Conservation (phyloP, 768 basidiomycete species). For the Phaffia australis region DNA sequence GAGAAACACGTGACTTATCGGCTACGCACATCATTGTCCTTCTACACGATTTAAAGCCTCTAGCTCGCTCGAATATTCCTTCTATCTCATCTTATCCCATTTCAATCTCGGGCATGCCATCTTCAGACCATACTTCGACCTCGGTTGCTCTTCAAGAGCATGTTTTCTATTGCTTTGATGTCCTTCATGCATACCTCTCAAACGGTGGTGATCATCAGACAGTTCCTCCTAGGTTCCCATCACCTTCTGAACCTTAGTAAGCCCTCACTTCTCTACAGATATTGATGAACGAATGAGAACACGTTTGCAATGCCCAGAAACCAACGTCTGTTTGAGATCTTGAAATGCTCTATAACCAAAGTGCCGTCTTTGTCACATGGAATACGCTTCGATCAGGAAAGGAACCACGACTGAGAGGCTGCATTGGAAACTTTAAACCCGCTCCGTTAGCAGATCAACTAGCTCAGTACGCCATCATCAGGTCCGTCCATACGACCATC, state of each 20-base stretch:
- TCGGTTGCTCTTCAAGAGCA: slow-evolving; percentile 30
- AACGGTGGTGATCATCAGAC: slow-evolving; percentile 28
- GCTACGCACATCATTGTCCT: not conserved
- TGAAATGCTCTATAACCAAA: slow-evolving; percentile 32
- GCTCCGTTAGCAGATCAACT: slow-evolving; percentile 63
- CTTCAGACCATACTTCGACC: not conserved
- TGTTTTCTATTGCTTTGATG: slow-evolving; percentile 41
- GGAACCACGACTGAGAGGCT: slow-evolving; percentile 61
- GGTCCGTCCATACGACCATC: slow-evolving; percentile 31
- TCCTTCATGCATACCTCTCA: slow-evolving; percentile 40
- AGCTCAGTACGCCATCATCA: slow-evolving; percentile 79
- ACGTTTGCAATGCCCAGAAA: not conserved
- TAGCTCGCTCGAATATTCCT: not conserved
- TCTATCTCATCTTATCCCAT: not conserved
- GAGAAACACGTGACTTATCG: not conserved
- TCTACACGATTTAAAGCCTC: too few species aligned
- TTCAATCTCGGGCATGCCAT: not conserved
- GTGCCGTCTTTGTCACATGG: slow-evolving; percentile 96
- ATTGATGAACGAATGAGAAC: slow-evolving; percentile 56
- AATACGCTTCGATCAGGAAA: slow-evolving; percentile 55
- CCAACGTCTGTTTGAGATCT: not conserved
- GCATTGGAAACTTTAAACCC: slow-evolving; percentile 86
- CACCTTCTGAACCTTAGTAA: slow-evolving; percentile 41
- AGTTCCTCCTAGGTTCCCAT: slow-evolving; percentile 31
- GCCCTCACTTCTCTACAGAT: slow-evolving; percentile 52